These are phyloP conservation scores for Clarkia xantiana DNA, from an alignment of 345 rosid genomes.

Conservation along the genomic window DNA sequence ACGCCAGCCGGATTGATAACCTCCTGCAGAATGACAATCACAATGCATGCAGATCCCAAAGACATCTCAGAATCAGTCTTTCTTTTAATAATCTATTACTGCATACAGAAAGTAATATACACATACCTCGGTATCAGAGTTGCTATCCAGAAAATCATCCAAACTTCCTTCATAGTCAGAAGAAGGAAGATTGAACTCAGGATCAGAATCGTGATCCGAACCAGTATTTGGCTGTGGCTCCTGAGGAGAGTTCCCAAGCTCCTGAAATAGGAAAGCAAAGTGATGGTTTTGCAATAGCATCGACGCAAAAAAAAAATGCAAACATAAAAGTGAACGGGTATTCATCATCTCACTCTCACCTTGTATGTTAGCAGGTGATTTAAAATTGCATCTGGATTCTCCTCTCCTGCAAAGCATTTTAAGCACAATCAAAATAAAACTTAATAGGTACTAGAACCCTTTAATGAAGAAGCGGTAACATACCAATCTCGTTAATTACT, in stretches of 20 bases:
- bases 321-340: not conserved
- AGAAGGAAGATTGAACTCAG: constrained; percentile 27
- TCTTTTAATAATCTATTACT: no score
- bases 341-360: constrained; percentile 35
- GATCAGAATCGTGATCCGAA: constrained; percentile 9
- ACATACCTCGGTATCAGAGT: constrained; percentile 51
- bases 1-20: constrained; percentile 20
- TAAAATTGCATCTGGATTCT: constrained; percentile 29
- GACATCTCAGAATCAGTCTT: not conserved
- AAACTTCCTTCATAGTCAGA: constrained; percentile 35
- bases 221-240: constrained; percentile 13
- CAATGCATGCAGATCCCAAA: not conserved
- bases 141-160: constrained; percentile 27
- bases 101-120: not conserved
- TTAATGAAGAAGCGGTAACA: not conserved
- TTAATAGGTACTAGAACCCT: constrained; percentile 1
- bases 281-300: no score
- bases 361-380: constrained; percentile 36
- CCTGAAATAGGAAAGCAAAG: constrained; percentile 22
- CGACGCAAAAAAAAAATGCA: not conserved
- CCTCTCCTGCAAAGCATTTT: constrained; percentile 31
- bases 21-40: constrained; percentile 21
- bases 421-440: constrained; percentile 6
- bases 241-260: constrained; percentile 12
- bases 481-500: constrained; percentile 59